Conservation (phyloP, 2,329 filamentous ascomycete species). For the Penicillium paneum region DNA sequence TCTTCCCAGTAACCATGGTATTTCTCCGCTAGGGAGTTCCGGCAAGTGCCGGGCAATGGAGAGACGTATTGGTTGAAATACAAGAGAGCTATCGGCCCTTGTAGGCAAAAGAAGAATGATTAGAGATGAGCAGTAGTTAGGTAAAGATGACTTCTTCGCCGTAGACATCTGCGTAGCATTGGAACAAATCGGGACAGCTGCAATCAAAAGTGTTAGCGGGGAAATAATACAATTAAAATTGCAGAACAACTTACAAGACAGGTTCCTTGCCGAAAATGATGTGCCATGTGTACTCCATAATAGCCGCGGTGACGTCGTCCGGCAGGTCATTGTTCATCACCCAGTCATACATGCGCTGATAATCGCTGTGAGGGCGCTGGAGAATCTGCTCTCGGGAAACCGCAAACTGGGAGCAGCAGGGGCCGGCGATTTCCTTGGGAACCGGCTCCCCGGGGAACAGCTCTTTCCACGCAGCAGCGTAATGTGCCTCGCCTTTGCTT, state of each 20-base stretch:
- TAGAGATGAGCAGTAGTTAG: not conserved
- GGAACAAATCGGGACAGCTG: constrained; percentile 25
- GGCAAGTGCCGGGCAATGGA: not conserved
- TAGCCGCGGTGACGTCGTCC: constrained; percentile 54
- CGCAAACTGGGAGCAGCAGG: constrained; percentile 63
- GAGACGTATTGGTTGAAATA: not conserved
- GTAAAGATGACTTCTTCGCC: constrained; percentile 22
- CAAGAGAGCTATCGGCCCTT: not conserved
- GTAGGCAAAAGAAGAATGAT: not conserved
- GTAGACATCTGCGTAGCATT: constrained; percentile 27
- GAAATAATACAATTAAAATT: not conserved
- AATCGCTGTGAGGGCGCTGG: constrained; percentile 49
- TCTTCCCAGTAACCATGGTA: constrained; percentile 2
- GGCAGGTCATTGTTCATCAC: constrained; percentile 52
- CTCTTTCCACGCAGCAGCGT: constrained; percentile 30
- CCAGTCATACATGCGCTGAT: constrained; percentile 57
- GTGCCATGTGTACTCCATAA: constrained; percentile 65
- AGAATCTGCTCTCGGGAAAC: constrained; percentile 53
- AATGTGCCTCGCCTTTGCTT: constrained; percentile 27
- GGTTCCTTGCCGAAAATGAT: constrained; percentile 46
- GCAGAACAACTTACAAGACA: constrained; percentile 30
- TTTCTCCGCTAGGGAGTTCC: constrained; percentile 1
- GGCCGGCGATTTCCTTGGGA: constrained; percentile 50
- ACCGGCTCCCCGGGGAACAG: constrained; percentile 32
- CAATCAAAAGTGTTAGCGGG: constrained; percentile 5